Base-by-base conservation (phyloP, 352 stramenopile species). In the Phytopythium boreale region DNA sequence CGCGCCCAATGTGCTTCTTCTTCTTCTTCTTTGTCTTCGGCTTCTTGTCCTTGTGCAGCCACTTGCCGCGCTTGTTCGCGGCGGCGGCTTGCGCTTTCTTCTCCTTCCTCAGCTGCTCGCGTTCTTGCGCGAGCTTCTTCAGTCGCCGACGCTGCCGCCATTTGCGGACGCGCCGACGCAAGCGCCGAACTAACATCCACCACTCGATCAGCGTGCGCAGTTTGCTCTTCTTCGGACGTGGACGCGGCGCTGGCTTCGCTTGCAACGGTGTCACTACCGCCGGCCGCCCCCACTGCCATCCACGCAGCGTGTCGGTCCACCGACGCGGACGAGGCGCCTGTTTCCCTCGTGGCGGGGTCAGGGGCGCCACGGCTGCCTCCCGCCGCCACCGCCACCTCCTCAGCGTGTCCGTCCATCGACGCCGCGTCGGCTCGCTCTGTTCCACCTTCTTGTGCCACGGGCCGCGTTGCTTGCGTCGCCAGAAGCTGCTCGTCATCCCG, bases 401-500 rank as follows among this genome's bases (percentile, higher is more conserved):
- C 8, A 27, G 44, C 20, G 20, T 11, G 44, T 51, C 44, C 20
- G 44, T 43, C 37, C 37, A 43, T 43, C 37, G 37, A 9, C 37
- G 9, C 44, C 22, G 44, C 19, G 20, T 14, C 22, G 20, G 44
- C 19, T 51, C 44, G 0, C 6, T 7, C 44, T 51, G 44, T 20
- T 51, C 20, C 44, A 8, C 20, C 44, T 51, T 51, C 44, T 51
- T 26, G 2, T 27, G 44, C 20, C 44, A 51, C 44, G 44, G 44
- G 44, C 10, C 22, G 20, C 44, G 44, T 11, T 14, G 51, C 51
- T 6, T 24, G 11, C 51, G 51, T 10, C 51, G 51, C 51, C 51
- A 58, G 11, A 24, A 34, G 51, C 51, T 58, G 51, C 51, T 41
- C 27, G 51, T 58, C 51, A 58, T 58, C 51, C 24, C 29, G 27